Conservation (phyloP, 1,139 yeast species). For the Lodderomyces jiufengensis region DNA sequence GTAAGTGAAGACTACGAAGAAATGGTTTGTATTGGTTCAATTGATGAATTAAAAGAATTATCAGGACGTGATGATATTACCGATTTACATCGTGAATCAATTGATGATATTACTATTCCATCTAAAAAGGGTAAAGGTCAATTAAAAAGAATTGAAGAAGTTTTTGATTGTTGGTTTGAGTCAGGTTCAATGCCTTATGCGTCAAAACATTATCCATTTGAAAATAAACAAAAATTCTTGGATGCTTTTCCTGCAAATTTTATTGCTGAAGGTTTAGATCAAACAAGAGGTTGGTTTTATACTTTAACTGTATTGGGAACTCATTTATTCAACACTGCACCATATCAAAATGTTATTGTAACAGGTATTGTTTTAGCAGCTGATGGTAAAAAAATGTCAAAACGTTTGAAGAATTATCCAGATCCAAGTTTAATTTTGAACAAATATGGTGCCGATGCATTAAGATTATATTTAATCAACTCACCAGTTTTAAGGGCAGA, state of each 20-base stretch:
- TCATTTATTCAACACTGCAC: conserved; percentile 87
- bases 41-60: conserved; percentile 77
- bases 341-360: conserved; percentile 93
- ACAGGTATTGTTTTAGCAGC: conserved; percentile 95
- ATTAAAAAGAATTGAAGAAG: conserved; percentile 91
- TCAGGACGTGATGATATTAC: conserved; percentile 79
- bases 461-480: conserved; percentile 90
- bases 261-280: conserved; percentile 98
- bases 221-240: conserved; percentile 70
- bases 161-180: conserved; percentile 99
- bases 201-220: conserved; percentile 95
- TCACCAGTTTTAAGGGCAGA: conserved; percentile 98
- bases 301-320: conserved; percentile 95
- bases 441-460: conserved; percentile 96
- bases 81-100: conserved; percentile 90
- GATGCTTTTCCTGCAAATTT: conserved; percentile 92
- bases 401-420: conserved; percentile 96
- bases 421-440: conserved; percentile 82
- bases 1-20: conserved; percentile 91
- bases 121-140: conserved; percentile 87
- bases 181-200: conserved; percentile 99
- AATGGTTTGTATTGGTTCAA: conserved; percentile 87
- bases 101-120: conserved; percentile 90
- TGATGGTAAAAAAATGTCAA: conserved; percentile 99
- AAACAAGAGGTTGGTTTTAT: conserved; percentile 99